Evolutionary conservation across 225 moss, liverwort and hornwort species (phyloP).

Genomic region (Pleurozium schreberi): DNA sequence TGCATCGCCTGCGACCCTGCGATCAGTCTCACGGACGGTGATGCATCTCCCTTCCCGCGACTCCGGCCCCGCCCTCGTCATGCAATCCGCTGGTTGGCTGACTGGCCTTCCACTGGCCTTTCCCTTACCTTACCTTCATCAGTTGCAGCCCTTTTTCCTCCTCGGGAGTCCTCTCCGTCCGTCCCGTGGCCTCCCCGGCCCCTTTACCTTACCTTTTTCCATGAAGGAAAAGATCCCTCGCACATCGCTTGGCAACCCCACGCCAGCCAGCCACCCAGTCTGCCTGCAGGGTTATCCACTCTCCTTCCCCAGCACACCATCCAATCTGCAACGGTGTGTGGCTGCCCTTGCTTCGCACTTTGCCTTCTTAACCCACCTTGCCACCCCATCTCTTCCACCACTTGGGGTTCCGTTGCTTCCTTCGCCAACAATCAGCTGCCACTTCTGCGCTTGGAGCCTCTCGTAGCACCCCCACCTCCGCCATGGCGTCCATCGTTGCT

Average conservation of each 20-base stretch:
- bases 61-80: too few relatives aligned
- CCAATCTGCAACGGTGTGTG: neutral
- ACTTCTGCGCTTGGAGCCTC: neutral
- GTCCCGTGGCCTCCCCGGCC: neutral
- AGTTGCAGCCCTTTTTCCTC: neutral
- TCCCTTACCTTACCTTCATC: neutral
- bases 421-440: neutral
- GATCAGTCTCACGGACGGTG: neutral
- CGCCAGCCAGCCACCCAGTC: neutral
- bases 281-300: neutral
- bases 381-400: neutral
- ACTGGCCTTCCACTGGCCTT: too few relatives aligned
- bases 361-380: neutral
- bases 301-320: neutral
- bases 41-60: neutral
- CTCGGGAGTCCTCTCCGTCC: neutral
- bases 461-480: neutral
- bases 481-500: conserved; percentile 25
- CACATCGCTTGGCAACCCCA: neutral
- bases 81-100: neutral
- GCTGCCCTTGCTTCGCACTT: neutral
- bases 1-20: neutral
- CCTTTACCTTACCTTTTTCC: neutral
- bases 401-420: neutral
- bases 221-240: neutral